These are phyloP conservation scores for Tylopilus subfusipes DNA, from an alignment of 768 basidiomycete species.

Conservation along the genomic window DNA sequence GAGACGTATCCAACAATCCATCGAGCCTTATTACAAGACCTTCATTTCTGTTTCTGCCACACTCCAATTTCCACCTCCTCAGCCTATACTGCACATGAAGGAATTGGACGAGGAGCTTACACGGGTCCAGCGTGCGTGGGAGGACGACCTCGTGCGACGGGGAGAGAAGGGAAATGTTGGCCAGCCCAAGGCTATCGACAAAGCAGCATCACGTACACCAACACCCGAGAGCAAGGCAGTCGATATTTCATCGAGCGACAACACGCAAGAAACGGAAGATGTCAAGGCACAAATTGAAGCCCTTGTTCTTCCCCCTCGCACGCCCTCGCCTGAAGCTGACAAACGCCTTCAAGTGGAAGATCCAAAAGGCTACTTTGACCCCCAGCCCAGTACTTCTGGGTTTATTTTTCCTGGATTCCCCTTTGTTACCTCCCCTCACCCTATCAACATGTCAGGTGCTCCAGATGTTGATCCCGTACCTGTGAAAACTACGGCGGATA, in stretches of 20 bases:
- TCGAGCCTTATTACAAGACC: slow-evolving; percentile 80
- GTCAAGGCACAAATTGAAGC: slow-evolving; percentile 68
- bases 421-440: slow-evolving; percentile 32
- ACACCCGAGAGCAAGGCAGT: slow-evolving; percentile 25
- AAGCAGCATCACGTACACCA: slow-evolving; percentile 26
- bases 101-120: slow-evolving; percentile 79
- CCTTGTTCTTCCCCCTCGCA: slow-evolving; percentile 37
- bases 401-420: slow-evolving; percentile 29
- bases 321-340: slow-evolving; percentile 36
- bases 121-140: slow-evolving; percentile 70
- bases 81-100: slow-evolving; percentile 84
- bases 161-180: slow-evolving; percentile 55
- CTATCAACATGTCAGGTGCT: slow-evolving; percentile 22
- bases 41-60: slow-evolving; percentile 95
- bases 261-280: slow-evolving; percentile 40
- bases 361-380: slow-evolving; percentile 43
- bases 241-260: slow-evolving; percentile 5
- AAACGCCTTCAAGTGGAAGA: slow-evolving; percentile 30
- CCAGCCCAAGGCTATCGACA: slow-evolving; percentile 13
- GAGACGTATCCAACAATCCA: slow-evolving; percentile 70
- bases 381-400: slow-evolving; percentile 30
- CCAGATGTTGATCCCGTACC: slow-evolving; percentile 40
- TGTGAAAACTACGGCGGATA: slow-evolving; percentile 64
- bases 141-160: slow-evolving; percentile 77
- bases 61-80: slow-evolving; percentile 87